phyloP scores from a whole-genome alignment of 73 alveolate species.

The Paramecium pentaurelia region DNA sequence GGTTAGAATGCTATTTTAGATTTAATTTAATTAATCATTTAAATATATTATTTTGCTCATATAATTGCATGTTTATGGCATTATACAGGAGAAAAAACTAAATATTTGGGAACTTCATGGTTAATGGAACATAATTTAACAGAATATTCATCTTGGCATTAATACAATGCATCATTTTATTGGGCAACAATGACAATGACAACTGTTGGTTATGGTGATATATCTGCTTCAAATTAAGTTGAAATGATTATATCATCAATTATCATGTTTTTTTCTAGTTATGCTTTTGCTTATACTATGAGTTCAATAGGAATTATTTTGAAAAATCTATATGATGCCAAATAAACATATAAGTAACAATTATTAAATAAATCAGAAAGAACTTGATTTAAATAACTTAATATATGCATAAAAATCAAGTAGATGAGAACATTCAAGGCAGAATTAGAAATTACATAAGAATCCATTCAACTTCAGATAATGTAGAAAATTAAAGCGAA shows the following conservation, averaged over 20 bases:
- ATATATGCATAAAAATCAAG: neutral
- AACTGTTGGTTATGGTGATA: slow-evolving; percentile 60
- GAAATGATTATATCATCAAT: slow-evolving; percentile 4
- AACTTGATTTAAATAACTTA: neutral
- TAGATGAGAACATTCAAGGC: neutral
- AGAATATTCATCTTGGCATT: neutral
- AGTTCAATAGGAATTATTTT: slow-evolving; percentile 55
- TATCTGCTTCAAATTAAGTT: slow-evolving; percentile 18
- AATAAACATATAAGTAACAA: slow-evolving; percentile 10
- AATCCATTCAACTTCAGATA: neutral
- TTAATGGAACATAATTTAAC: neutral
- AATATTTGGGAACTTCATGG: neutral
- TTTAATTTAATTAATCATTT: neutral
- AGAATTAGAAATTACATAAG: neutral
- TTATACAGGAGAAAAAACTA: neutral
- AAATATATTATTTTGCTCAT: slow-evolving; percentile 1
- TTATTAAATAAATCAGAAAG: neutral
- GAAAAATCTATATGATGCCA: slow-evolving; percentile 5
- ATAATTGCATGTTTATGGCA: slow-evolving; percentile 23
- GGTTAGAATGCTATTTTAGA: neutral
- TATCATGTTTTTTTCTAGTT: slow-evolving; percentile 45
- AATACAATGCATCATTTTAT: slow-evolving; percentile 47
- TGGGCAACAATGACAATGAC: slow-evolving; percentile 63
- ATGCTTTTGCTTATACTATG: slow-evolving; percentile 56
- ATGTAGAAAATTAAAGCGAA: neutral